Evolutionary conservation across 805 yeast species (phyloP).

Genomic region (Pichia insulana): DNA sequence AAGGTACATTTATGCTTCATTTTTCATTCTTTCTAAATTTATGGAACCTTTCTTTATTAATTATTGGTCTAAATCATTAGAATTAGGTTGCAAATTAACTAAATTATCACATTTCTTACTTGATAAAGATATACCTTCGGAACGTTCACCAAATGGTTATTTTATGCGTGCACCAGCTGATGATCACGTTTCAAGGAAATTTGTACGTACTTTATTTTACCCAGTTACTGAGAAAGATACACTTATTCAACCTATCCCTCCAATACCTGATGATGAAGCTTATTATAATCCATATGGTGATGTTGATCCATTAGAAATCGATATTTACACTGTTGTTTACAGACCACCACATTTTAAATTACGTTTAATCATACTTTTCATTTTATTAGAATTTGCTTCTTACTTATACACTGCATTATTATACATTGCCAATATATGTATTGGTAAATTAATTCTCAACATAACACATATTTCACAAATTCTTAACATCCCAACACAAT

Average conservation of each 20-base stretch:
- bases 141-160: slow-evolving; percentile 74
- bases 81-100: slow-evolving; percentile 43
- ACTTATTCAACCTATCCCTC: slow-evolving; percentile 36
- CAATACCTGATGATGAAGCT: slow-evolving; percentile 23
- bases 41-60: slow-evolving; percentile 2
- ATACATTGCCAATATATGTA: slow-evolving; percentile 13
- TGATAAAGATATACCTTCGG: slow-evolving; percentile 51
- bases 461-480: not conserved
- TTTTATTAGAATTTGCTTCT: slow-evolving; percentile 39
- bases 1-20: slow-evolving; percentile 4
- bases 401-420: slow-evolving; percentile 24
- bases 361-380: slow-evolving; percentile 44
- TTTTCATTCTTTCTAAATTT: slow-evolving; percentile 5
- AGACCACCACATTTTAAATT: slow-evolving; percentile 69
- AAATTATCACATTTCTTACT: slow-evolving; percentile 77
- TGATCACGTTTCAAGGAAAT: slow-evolving; percentile 64
- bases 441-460: slow-evolving; percentile 21
- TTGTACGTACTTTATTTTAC: slow-evolving; percentile 60
- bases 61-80: slow-evolving; percentile 54
- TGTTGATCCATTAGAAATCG: slow-evolving; percentile 26
- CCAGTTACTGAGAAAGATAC: slow-evolving; percentile 76
- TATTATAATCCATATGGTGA: slow-evolving; percentile 28
- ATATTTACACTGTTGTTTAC: slow-evolving; percentile 66
- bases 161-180: slow-evolving; percentile 81
- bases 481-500: slow-evolving; percentile 4